phyloP scores from a whole-genome alignment of 139 green algal species.

The Chlorella sp. region DNA sequence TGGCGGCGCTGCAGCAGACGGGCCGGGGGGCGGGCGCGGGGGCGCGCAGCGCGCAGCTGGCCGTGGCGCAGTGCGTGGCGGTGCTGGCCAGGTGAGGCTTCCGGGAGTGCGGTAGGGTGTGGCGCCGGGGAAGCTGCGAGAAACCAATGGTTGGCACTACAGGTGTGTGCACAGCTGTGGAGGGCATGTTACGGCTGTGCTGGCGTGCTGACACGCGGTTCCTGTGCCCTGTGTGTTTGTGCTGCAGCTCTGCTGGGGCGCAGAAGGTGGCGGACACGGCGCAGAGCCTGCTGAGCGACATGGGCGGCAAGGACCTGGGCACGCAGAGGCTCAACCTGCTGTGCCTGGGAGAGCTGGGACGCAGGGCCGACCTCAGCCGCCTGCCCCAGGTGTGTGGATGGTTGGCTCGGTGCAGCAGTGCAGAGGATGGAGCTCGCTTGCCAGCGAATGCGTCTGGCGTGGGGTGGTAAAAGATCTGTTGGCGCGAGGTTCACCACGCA shows the following conservation, averaged over 20 bases:
- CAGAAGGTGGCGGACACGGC: conserved; percentile 15
- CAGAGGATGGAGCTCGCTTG: too few species aligned
- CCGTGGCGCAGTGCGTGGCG: conserved; percentile 72
- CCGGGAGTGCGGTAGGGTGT: too few species aligned
- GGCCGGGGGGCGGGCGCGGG: conserved; percentile 21
- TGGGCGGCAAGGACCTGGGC: neutral
- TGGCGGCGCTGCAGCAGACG: conserved; percentile 47
- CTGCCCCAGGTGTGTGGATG: conserved; percentile 34
- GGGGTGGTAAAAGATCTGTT: too few species aligned
- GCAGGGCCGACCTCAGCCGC: conserved; percentile 55
- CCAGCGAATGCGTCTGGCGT: too few species aligned
- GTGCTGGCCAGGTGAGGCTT: conserved; percentile 49
- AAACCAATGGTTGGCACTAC: too few species aligned
- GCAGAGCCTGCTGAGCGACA: conserved; percentile 13
- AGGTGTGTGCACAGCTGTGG: too few species aligned
- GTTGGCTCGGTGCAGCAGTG: too few species aligned
- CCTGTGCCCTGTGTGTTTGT: too few species aligned
- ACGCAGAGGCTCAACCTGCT: conserved; percentile 73
- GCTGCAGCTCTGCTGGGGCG: conserved; percentile 6
- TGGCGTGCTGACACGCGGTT: too few species aligned
- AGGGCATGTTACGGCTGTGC: too few species aligned
- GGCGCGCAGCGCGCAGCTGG: conserved; percentile 41
- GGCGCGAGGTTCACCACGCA: too few species aligned
- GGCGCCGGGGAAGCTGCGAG: too few species aligned
- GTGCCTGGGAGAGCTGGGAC: conserved; percentile 81